phyloP scores from a whole-genome alignment of 148 eudicot species.

The Beta vulgaris region DNA sequence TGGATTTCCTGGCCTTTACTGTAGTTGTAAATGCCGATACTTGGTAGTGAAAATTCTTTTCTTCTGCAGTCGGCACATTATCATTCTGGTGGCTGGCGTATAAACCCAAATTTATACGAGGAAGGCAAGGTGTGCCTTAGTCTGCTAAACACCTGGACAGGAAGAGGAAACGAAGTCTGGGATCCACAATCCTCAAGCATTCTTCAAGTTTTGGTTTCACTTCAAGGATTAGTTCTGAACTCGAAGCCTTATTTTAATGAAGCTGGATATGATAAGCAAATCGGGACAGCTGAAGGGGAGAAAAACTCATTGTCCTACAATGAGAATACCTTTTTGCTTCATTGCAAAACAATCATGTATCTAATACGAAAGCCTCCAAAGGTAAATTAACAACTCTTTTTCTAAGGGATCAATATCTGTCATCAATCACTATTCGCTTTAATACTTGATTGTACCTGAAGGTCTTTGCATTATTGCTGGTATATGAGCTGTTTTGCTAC shows the following conservation, averaged over 20 bases:
- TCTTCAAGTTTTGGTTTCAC: constrained; percentile 96
- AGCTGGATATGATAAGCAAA: constrained; percentile 98
- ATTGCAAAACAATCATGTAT: constrained; percentile 96
- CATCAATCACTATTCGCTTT: neutral
- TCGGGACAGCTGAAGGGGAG: constrained; percentile 98
- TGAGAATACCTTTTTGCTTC: constrained; percentile 87
- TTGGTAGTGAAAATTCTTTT: neutral
- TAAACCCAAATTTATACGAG: constrained; percentile 91
- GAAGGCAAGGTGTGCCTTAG: constrained; percentile 99
- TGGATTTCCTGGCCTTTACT: neutral
- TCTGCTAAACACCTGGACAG: constrained; percentile 96
- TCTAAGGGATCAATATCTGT: neutral
- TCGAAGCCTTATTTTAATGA: constrained; percentile 96
- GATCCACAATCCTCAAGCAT: constrained; percentile 93
- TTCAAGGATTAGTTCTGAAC: constrained; percentile 91
- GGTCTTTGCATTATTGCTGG: neutral
- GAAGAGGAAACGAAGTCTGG: constrained; percentile 98
- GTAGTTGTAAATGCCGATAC: neutral
- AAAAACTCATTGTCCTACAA: constrained; percentile 94
- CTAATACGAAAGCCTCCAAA: constrained; percentile 88
- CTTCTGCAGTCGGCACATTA: constrained; percentile 80
- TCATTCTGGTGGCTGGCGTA: constrained; percentile 98
- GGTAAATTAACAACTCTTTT: constrained; percentile 42
- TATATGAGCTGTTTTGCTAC: too few species aligned
- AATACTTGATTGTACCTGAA: neutral